phyloP scores from a whole-genome alignment of 768 basidiomycete species.

The Royoungia palumana region DNA sequence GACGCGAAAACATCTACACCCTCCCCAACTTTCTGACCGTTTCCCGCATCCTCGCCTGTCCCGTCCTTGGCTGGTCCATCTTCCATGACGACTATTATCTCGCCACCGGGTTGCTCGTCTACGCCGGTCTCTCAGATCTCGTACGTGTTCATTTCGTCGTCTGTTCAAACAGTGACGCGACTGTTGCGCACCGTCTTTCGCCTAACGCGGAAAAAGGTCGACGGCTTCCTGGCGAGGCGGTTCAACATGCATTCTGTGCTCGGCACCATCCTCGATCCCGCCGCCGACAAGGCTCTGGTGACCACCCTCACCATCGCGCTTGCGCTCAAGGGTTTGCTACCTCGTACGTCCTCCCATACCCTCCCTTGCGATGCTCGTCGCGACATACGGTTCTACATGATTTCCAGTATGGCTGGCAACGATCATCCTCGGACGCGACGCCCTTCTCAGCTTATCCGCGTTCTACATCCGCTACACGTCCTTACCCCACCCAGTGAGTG shows the following conservation, averaged over 20 bases:
- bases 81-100: conserved; percentile 73
- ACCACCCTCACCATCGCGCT: conserved; percentile 89
- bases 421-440: conserved; percentile 87
- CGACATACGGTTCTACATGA: not conserved
- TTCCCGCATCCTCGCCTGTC: conserved; percentile 86
- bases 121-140: conserved; percentile 90
- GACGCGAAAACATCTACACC: conserved; percentile 88
- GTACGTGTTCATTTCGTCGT: conserved; percentile 42
- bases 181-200: too few relatives aligned
- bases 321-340: conserved; percentile 78
- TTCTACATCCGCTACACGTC: conserved; percentile 93
- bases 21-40: conserved; percentile 86
- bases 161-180: conserved; percentile 1
- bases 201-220: conserved; percentile 51
- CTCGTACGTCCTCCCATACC: conserved; percentile 53
- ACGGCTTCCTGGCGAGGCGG: conserved; percentile 85
- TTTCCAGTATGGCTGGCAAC: conserved; percentile 77
- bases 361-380: too few relatives aligned
- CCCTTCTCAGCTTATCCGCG: conserved; percentile 79
- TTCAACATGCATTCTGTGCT: conserved; percentile 89
- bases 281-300: conserved; percentile 95
- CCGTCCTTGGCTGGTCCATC: conserved; percentile 88
- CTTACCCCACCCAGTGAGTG: conserved; percentile 71
- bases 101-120: conserved; percentile 81
- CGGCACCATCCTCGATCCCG: conserved; percentile 93